A percentile compares a stretch with the other conserved stretches of the same genome.
Conservation (phyloP, 345 rosid species). For the Gossypium sturtianum region DNA sequence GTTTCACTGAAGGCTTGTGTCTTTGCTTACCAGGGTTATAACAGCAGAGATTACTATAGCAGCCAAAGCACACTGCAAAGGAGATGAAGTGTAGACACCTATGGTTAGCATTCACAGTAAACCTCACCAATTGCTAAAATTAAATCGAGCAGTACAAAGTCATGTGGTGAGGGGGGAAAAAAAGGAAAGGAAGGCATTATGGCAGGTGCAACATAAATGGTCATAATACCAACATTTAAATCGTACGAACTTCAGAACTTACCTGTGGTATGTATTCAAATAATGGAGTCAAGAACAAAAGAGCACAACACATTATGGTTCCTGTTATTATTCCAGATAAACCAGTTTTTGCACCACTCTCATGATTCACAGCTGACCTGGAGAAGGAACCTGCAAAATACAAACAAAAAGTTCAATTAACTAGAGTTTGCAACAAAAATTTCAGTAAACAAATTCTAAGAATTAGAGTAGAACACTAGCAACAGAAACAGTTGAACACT, state of each 20-base stretch:
- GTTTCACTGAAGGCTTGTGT: not conserved
- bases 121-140: not conserved
- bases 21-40: constrained; percentile 72
- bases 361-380: constrained; percentile 96
- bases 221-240: not conserved
- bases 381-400: constrained; percentile 82
- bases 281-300: constrained; percentile 76
- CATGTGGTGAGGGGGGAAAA: not conserved
- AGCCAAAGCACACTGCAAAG: constrained; percentile 88
- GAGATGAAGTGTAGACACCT: constrained; percentile 3
- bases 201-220: not conserved
- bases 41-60: constrained; percentile 96
- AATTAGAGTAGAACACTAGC: not conserved
- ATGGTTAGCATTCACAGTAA: constrained; percentile 22
- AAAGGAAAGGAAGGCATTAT: not conserved
- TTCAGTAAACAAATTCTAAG: constrained; percentile 20
- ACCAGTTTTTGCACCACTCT: constrained; percentile 93
- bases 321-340: constrained; percentile 80
- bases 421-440: constrained; percentile 10
- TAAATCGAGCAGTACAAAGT: not conserved
- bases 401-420: constrained; percentile 6
- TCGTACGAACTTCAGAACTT: constrained; percentile 18
- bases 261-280: constrained; percentile 94
- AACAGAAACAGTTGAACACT: not conserved
- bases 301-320: constrained; percentile 74